A percentile compares a stretch with the other conserved stretches of the same genome.
Conservation (phyloP, 2,329 filamentous ascomycete species). For the Trichophaea hybrida region DNA sequence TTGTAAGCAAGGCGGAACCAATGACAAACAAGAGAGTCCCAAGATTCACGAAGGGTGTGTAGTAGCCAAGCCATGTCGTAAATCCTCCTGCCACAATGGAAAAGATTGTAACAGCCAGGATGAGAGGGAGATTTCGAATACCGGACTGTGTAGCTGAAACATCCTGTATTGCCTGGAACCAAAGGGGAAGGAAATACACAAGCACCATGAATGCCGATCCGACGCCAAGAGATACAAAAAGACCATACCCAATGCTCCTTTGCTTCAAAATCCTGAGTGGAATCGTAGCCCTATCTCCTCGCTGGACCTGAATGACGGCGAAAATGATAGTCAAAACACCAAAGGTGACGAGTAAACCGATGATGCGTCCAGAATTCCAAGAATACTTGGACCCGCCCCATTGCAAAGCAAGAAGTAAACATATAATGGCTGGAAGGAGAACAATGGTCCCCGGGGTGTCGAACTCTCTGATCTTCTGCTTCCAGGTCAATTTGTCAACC, state of each 20-base stretch:
- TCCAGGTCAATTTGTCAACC: constrained; percentile 18
- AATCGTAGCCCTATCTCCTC: constrained; percentile 44
- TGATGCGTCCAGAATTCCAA: constrained; percentile 41
- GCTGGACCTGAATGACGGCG: constrained; percentile 39
- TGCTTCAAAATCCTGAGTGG: constrained; percentile 42
- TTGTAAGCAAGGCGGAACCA: constrained; percentile 43
- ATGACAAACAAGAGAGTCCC: constrained; percentile 39
- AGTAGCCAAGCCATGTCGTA: constrained; percentile 45
- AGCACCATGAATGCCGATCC: constrained; percentile 42
- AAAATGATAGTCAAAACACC: constrained; percentile 37
- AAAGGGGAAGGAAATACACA: constrained; percentile 40
- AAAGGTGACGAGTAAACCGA: constrained; percentile 42
- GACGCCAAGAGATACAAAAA: constrained; percentile 37
- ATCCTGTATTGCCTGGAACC: constrained; percentile 41
- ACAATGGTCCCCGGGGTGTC: constrained; percentile 41
- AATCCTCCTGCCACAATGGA: constrained; percentile 37
- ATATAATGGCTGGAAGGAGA: constrained; percentile 46
- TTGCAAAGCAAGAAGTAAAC: constrained; percentile 47
- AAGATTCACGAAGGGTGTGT: constrained; percentile 43
- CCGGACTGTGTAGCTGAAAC: constrained; percentile 40
- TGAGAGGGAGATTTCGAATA: constrained; percentile 41
- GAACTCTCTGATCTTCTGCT: constrained; percentile 24
- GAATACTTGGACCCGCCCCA: constrained; percentile 45
- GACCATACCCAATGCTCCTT: constrained; percentile 40
- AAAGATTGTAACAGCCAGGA: constrained; percentile 39